Percentiles rank a stretch among this genome's conserved stretches.
Evolutionary conservation across 306 rosid genomes (phyloP).

Genomic region (Cicer cuneatum): DNA sequence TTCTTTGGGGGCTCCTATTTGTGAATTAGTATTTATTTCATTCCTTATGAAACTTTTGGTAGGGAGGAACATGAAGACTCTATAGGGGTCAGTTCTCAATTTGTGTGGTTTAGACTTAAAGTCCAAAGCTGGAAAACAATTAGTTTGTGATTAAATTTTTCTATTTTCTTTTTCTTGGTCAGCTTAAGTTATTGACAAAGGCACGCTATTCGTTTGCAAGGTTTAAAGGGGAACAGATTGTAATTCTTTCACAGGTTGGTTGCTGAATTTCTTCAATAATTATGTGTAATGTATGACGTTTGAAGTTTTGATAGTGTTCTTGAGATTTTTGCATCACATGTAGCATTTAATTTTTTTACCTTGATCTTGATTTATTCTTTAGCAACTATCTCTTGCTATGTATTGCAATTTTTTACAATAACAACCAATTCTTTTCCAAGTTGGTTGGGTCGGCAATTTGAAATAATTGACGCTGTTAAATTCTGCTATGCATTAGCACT

Average conservation of each 20-base stretch:
- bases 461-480: background rate
- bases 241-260: constrained; percentile 88
- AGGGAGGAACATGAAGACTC: constrained; percentile 95
- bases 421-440: background rate
- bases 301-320: constrained; percentile 21
- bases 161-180: constrained; percentile 41
- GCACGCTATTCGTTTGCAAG: constrained; percentile 89
- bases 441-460: no score
- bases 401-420: background rate
- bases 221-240: constrained; percentile 93
- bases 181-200: constrained; percentile 85
- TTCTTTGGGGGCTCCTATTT: background rate
- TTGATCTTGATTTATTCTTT: constrained; percentile 12
- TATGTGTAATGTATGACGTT: constrained; percentile 1
- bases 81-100: constrained; percentile 73
- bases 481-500: background rate
- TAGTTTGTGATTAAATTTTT: constrained; percentile 35
- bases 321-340: constrained; percentile 21
- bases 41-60: constrained; percentile 48
- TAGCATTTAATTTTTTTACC: background rate
- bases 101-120: constrained; percentile 19
- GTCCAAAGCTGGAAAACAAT: constrained; percentile 21
- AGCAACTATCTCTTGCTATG: background rate
- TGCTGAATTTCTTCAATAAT: constrained; percentile 42
- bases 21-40: constrained; percentile 31